Evolutionary conservation across 129 eudicot species (phyloP), one percentile per base, ranked within the genome.

Genomic region (Tagetes erecta): DNA sequence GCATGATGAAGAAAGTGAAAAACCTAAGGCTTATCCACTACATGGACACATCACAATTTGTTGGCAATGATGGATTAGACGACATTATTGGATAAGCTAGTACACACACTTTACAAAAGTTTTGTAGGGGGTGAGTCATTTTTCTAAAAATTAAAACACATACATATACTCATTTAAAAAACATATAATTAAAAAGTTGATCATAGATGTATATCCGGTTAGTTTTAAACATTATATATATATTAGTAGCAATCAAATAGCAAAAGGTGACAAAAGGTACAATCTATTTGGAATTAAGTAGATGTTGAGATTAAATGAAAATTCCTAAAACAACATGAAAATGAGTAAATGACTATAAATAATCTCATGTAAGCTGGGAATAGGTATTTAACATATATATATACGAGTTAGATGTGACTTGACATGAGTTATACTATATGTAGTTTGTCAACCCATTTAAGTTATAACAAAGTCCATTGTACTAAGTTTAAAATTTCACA

Each of bases 51-150:
- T 78, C 72, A 78, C 69, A 68, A 11, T 68, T 45, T 56, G 80
- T 68, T 76, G 76, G 78, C 78, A 78, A 51, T 64, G 82, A 78
- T 71, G 78, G 73, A 78, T 78, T 78, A 78, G 47, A 72, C 44
- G 60, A 41, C 50, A 64, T 71, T 71, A 78, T 39, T 78, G 78
- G 77, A 78, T 63, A 71, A 71, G 82, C 67, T 62, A 42, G 57
- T 41, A 63, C 82, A 50, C 76, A 69, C 46, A 39, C 76, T 62
- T 70, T 70, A 62, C n/a, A 70, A 70, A 78, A 59, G 65, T 5
- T 49, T 31, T 56, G 41, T 53, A 62, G 64, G 37, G 45, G 31
- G 39, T 47, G 82, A 62, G 57, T n/a, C 64, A 40, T 62, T 33
- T 69, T 13, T 60, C 9, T 14, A 64, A 31, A 64, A n/a, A 39